Base-by-base conservation (phyloP, 75 land plant species). In the Picea glauca region DNA sequence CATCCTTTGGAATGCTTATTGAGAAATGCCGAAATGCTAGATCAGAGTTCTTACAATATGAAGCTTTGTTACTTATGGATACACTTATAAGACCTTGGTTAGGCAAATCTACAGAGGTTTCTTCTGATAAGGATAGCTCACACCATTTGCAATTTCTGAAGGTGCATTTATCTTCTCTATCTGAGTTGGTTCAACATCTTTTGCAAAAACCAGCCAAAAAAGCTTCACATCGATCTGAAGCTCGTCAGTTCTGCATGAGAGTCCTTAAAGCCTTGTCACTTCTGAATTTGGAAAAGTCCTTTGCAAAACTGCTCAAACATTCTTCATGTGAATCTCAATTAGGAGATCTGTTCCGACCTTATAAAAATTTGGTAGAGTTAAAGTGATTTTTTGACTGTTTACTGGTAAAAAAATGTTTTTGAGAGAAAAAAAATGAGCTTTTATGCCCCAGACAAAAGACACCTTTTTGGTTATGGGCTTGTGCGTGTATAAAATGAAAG, bases 1-100 rank as follows among this genome's bases (percentile, higher is more conserved):
- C 81, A 17, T 60, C 84, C 38, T 78, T 93, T 80, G 88, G 91
- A 30, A 83, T 85, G 80, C 84, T 97, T 58, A 21, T 93, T 46
- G 90, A 90, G 64, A 93, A 83, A 77, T 88, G 90, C 78, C 81
- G 74, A 9, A 70, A 78, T 77, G 85, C 93, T 11, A 89, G 87
- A 77, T 83, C 86, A 65, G 94, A 90, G 21, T 95, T 79, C 62
- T 58, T 90, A 54, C 85, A 79, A 72, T 70, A 79, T 62, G 96
- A 97, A 82, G 90, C 93, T 3, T 79, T 97, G 31, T 84, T 82
- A 12, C 33, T 97, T 60, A 43, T 93, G 23, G 77, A 76, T 13
- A 85, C 78, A n/a, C 72, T 91, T 17, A 54, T 97, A 54, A 89
- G 85, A 64, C 85, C 90, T 18, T 15, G 63, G 43, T 26, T 79